These are phyloP conservation scores for Sporisorium reilianum DNA, from an alignment of 1,284 basidiomycete species.

Conservation along the genomic window DNA sequence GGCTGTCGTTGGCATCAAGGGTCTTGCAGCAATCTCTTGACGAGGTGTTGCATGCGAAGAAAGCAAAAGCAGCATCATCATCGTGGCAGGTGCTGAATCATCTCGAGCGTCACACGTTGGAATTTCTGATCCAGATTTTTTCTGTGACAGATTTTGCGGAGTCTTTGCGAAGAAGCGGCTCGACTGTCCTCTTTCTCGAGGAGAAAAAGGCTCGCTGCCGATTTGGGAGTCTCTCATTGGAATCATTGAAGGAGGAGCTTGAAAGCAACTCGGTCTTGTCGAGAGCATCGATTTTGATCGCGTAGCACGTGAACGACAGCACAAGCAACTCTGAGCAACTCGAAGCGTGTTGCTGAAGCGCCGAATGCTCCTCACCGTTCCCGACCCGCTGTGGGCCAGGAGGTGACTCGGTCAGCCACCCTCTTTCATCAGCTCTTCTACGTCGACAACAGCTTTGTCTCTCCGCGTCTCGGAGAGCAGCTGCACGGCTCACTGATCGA, in stretches of 20 bases:
- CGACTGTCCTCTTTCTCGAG: background rate
- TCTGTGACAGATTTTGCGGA: background rate
- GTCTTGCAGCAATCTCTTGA: background rate
- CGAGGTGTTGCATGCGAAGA: slow-evolving; percentile 1
- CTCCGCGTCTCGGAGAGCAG: too few species aligned
- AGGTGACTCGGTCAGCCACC: background rate
- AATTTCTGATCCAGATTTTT: slow-evolving; percentile 2
- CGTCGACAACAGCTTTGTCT: background rate
- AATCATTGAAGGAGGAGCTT: too few species aligned
- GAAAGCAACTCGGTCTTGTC: too few species aligned
- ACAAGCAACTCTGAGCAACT: too few species aligned
- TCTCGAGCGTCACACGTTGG: slow-evolving; percentile 13
- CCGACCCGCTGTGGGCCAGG: background rate
- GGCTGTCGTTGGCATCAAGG: background rate
- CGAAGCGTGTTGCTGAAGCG: too few species aligned
- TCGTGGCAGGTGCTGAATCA: slow-evolving; percentile 22
- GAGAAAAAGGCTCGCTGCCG: too few species aligned
- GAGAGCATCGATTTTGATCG: too few species aligned
- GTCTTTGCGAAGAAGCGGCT: background rate
- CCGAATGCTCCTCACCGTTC: too few species aligned
- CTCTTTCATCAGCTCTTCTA: background rate
- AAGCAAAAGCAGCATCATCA: background rate
- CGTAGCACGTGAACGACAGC: too few species aligned
- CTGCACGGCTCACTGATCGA: too few species aligned
- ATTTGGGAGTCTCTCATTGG: too few species aligned